Evolutionary conservation across 345 rosid genomes (phyloP), one percentile per base, ranked within the genome.

Genomic region (Populus tremula): DNA sequence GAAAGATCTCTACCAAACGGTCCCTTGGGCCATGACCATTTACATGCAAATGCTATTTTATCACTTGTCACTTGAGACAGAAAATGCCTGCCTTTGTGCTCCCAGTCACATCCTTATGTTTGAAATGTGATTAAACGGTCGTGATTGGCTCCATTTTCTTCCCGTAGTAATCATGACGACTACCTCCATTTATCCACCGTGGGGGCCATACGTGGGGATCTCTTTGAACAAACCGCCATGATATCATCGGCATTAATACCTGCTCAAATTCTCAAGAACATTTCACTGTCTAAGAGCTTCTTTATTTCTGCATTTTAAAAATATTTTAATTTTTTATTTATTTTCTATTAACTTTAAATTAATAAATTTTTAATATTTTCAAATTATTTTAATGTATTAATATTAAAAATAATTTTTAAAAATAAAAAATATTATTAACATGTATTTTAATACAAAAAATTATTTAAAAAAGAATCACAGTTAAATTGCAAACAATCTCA

Each of bases 121-220:
- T 41, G 74, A 77, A 43, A 59, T n/a, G 11, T 62, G 43, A 33
- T 20, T 43, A 23, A 18, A 70, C 61, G 69, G 79, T 41, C 8
- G 74, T 61, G 79, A 76, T 69, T 56, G 68, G 39, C 23, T 75
- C 49, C 2, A 21, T 25, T 45, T 25, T 45, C 64, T 25, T 41
- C 35, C 2, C 1, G 31, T 10, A 20, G 62, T 27, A 74, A 43
- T 63, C 18, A 49, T 67, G 49, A 36, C n/a, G 36, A 33, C 36
- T 39, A 3, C 25, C 62, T 33, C 78, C 47, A 67, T 76, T 25
- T 10, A 35, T 68, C 78, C 67, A 36, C 64, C 36, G 36, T 23
- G 78, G 64, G 78, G 71, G 33, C 45, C 64, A 23, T 10, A 13
- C 67, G 74, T 49, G 74, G 61, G 59, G 31, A 71, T 50, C 63